Evolutionary conservation across 805 yeast species (phyloP).

Genomic region (Saccharomycopsis schoenii): DNA sequence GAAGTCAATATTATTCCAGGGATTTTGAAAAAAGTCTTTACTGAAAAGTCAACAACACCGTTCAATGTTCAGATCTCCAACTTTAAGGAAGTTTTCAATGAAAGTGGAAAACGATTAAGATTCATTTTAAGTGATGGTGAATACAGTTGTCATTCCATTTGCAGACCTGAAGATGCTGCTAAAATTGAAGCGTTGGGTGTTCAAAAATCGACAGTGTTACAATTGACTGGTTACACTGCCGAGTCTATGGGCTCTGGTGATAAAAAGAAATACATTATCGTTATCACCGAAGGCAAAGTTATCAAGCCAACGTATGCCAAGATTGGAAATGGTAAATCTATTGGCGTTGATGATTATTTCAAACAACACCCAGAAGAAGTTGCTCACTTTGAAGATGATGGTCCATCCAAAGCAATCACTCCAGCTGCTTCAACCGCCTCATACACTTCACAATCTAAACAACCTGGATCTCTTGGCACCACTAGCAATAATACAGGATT

Average conservation of each 20-base stretch:
- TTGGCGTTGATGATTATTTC: conserved; percentile 47
- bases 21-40: conserved; percentile 4
- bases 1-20: conserved; percentile 11
- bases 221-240: conserved; percentile 32
- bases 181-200: conserved; percentile 35
- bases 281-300: conserved; percentile 15
- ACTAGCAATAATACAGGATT: no score
- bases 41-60: neutral
- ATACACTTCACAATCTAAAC: conserved; percentile 11
- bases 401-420: neutral
- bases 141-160: conserved; percentile 40
- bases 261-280: conserved; percentile 24
- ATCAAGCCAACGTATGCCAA: neutral
- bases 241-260: conserved; percentile 29
- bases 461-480: neutral
- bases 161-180: conserved; percentile 41
- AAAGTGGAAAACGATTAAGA: conserved; percentile 33
- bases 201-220: conserved; percentile 34
- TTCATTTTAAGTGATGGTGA: conserved; percentile 44
- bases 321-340: conserved; percentile 30
- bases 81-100: conserved; percentile 30
- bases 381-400: conserved; percentile 15
- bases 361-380: conserved; percentile 46
- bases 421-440: conserved; percentile 20
- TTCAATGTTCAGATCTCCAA: conserved; percentile 30